Evolutionary conservation across 768 basidiomycete species (phyloP), one percentile per base, ranked within the genome.

Genomic region (Suillus occidentalis): DNA sequence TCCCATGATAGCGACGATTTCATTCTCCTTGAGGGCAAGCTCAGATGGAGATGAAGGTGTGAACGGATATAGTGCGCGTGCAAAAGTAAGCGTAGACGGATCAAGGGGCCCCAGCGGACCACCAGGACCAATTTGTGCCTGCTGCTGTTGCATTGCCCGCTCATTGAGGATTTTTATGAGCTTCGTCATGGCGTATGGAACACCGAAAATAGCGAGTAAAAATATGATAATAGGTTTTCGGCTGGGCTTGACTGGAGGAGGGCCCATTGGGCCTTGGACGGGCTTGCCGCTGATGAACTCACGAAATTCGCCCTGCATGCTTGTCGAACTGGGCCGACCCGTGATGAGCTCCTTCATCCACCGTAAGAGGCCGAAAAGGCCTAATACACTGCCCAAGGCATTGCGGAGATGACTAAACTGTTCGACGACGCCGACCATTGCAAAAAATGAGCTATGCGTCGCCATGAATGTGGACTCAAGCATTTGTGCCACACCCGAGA

Each of bases 401-500:
- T 96, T 91, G 59, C 95, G 86, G 50, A 98, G 86, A 70, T 94
- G 93, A 3, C 88, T 89, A 71, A 99, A 90, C 73, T 99, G 97
- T 72, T 99, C 97, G 45, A 96, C 84, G 53, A 99, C 97, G 67
- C 94, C 93, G 60, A 96, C 94, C 90, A 97, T 95, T 63, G 95
- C 94, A 75, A 96, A 97, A 78, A 97, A 97, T 10, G 89, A 91
- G 0, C 92, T 94, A 76, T 97, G 95, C 0, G 95, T 97, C 3
- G 97, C 97, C 90, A 98, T 92, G 78, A 97, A 98, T 6, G 97
- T 99, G 40, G 88, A 90, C 76, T 99, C 97, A 73, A 99, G 89
- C 88, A 99, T 96, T 75, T 99, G 97, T 0, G 97, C 90, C 67
- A 99, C 89, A 28, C 96, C 96, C 0, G 89, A 84, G 78, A 99